Evolutionary conservation across 1,284 basidiomycete species (phyloP).

Genomic region (Apiotrichum brassicae): DNA sequence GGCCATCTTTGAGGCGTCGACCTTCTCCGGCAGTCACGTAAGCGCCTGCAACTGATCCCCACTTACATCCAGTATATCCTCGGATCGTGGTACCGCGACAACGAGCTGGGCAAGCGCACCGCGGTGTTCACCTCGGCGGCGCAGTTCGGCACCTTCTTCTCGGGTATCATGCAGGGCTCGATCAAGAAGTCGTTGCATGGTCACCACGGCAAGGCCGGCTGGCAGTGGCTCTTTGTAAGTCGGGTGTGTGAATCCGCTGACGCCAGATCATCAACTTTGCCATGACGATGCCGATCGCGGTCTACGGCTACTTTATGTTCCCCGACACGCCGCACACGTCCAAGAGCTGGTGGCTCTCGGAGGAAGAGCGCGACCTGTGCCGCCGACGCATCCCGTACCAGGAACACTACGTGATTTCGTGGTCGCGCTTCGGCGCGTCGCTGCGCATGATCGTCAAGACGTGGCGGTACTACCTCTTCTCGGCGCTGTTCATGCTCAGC

Average conservation of each 20-base stretch:
- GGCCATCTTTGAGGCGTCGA: constrained; percentile 34
- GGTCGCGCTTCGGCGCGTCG: constrained; percentile 19
- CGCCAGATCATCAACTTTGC: constrained; percentile 25
- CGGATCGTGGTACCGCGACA: constrained; percentile 41
- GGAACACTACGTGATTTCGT: constrained; percentile 29
- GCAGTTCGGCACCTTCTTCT: constrained; percentile 37
- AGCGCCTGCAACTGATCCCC: not conserved
- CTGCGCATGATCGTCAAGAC: constrained; percentile 14
- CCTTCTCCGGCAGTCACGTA: constrained; percentile 30
- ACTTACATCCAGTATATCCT: constrained; percentile 38
- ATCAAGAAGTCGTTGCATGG: constrained; percentile 33
- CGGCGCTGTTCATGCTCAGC: constrained; percentile 29
- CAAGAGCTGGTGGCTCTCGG: constrained; percentile 36
- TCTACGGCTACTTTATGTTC: constrained; percentile 42
- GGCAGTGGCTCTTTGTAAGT: constrained; percentile 33
- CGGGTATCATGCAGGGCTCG: constrained; percentile 39
- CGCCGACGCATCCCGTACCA: constrained; percentile 21
- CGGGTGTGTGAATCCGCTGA: not conserved
- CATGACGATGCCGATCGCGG: constrained; percentile 34
- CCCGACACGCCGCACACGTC: constrained; percentile 35
- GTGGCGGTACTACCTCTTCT: constrained; percentile 38
- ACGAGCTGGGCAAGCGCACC: constrained; percentile 37
- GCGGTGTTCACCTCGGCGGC: constrained; percentile 38
- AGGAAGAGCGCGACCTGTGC: constrained; percentile 32
- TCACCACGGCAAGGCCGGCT: constrained; percentile 23